Base-by-base conservation (phyloP, 768 basidiomycete species). In the Rhodocollybia butyracea region DNA sequence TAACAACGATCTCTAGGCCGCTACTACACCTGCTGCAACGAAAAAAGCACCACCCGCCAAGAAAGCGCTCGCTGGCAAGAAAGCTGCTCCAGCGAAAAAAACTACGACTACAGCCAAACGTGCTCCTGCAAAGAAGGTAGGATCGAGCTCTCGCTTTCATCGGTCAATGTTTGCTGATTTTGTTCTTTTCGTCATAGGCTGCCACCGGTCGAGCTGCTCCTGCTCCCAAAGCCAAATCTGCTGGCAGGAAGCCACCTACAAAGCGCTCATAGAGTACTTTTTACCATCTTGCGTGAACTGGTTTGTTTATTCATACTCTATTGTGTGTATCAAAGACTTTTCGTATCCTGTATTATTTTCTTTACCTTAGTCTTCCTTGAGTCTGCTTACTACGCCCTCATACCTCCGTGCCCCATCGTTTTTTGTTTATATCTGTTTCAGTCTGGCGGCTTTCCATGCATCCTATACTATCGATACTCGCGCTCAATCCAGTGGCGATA, bases 141-240 rank as follows among this genome's bases (percentile, higher is more conserved):
- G n/a, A n/a, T n/a, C n/a, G n/a, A n/a, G n/a, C n/a, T n/a, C n/a
- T n/a, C n/a, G n/a, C 8, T 27, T 43, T 11, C 26, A 5, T 31
- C 22, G n/a, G 15, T 11, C 21, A 38, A 26, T 22, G 12, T 21
- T 4, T 55, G 29, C 24, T 29, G 11, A 45, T 26, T 29, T 29
- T 13, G 6, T 8, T 29, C 21, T 38, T 39, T 32, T 8, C 7
- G 21, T 32, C 11, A 12, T 38, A 79, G 79, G 68, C 70, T 59
- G 70, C 72, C 11, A 73, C 72, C 50, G 76, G 78, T n/a, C n/a
- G n/a, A 5, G 73, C 75, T 22, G 21, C 19, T 27, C 38, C 48
- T 4, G 64, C 76, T 30, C 66, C 57, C 62, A 68, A 64, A 48
- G 7, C 60, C 65, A 27, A 74, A 76, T 66, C 67, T 66, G 64